These are phyloP conservation scores for Testicularia cyperi DNA, from an alignment of 1,284 basidiomycete species.

Conservation along the genomic window DNA sequence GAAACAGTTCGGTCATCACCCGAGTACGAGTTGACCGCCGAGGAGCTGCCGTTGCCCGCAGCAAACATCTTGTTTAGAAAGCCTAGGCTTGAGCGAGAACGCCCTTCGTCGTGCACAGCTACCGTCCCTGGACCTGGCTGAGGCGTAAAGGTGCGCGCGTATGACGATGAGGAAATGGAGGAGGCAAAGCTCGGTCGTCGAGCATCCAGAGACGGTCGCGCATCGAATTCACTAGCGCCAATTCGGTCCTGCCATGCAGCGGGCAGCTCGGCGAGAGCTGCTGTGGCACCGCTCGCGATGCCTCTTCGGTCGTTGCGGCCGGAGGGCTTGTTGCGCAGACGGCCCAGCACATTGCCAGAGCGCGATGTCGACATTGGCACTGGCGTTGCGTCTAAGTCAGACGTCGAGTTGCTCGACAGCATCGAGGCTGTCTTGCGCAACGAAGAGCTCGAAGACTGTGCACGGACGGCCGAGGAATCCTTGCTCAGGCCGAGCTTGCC, in stretches of 20 bases:
- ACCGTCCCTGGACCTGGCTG: background rate
- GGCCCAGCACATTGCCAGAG: background rate
- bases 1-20: background rate
- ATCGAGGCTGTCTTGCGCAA: slow-evolving; percentile 7
- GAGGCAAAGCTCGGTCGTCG: slow-evolving; percentile 15
- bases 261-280: slow-evolving; percentile 23
- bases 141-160: background rate
- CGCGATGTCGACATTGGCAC: background rate
- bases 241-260: slow-evolving; percentile 27
- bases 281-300: background rate
- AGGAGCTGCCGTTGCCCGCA: slow-evolving; percentile 2
- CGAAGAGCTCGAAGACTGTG: background rate
- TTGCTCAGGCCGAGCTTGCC: slow-evolving; percentile 4
- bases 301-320: slow-evolving; percentile 1
- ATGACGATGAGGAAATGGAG: background rate
- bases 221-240: too few relatives aligned
- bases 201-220: slow-evolving; percentile 8
- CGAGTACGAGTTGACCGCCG: background rate
- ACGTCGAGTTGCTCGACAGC: too few relatives aligned
- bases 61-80: slow-evolving; percentile 16
- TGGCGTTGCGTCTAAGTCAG: too few relatives aligned
- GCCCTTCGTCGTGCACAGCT: background rate
- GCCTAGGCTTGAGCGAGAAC: slow-evolving; percentile 11
- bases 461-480: background rate
- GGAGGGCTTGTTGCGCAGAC: slow-evolving; percentile 8